Evolutionary conservation across 2,329 filamentous ascomycete species (phyloP), one percentile per base, ranked within the genome.

Genomic region (Microdochium trichocladiopsis): DNA sequence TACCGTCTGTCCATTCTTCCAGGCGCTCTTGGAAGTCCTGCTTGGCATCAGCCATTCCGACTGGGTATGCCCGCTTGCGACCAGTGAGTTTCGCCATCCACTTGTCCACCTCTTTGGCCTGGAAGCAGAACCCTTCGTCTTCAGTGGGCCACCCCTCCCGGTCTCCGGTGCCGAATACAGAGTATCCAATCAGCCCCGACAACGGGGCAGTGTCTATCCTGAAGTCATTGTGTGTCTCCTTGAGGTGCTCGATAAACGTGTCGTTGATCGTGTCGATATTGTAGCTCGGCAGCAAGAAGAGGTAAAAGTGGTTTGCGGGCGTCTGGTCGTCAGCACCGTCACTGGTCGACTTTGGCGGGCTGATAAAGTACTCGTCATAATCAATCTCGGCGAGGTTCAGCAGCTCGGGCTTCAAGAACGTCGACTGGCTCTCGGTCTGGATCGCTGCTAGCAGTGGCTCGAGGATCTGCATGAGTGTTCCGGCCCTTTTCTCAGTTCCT

Each of bases 41-140:
- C 69, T 91, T 95, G 53, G 88, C 81, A 68, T 97, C 91, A 2
- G 88, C 90, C 77, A 93, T 86, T 4, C 94, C 94, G 6, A 97
- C 74, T 0, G 93, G 93, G 61, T 87, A 97, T 1, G 90, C 92
- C 64, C 92, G 79, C 71, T 93, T 96, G 56, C 87, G 82, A 2
- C 82, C 86, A 0, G 92, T 96, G 62, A 99, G 72, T 65, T 91
- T 95, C n/a, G 93, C 91, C 88, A 99, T 89, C 93, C 94, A 97
- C 66, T 84, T 91, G 66, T 99, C 93, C 2, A 95, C 77, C 59
- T 96, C 86, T 63, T 86, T 88, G 1, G 93, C 93, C 66, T 97
- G 93, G 56, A 90, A 91, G 66, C 93, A 96, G 70, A 92, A 99
- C 0, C 93, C 93, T 60, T 94, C 88, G 54, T 86, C 82, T 69